Conservation (phyloP, 2,329 filamentous ascomycete species). For the Gnomoniopsis sp. region DNA sequence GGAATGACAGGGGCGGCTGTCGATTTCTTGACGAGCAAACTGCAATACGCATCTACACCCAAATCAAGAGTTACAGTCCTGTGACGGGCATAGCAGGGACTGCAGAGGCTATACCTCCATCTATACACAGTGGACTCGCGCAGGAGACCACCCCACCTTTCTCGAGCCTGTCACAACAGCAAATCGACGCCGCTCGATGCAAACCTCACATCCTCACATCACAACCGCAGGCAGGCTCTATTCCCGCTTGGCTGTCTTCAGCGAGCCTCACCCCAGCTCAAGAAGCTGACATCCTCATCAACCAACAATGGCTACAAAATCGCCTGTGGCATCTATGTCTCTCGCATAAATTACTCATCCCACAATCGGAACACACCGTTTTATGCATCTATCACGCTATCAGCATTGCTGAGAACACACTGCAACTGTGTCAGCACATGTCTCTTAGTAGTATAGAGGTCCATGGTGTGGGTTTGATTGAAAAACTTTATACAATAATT, state of each 20-base stretch:
- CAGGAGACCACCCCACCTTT: not conserved
- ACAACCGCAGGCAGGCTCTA: not conserved
- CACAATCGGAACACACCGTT: slow-evolving; percentile 6
- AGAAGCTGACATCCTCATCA: slow-evolving; percentile 11
- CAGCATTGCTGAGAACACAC: slow-evolving; percentile 6
- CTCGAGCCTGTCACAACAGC: not conserved
- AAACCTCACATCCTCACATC: not conserved
- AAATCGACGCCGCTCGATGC: not conserved
- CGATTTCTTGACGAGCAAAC: slow-evolving; percentile 7
- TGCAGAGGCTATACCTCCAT: not conserved
- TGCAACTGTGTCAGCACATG: slow-evolving; percentile 4
- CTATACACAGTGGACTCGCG: not conserved
- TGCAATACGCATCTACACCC: slow-evolving; percentile 3
- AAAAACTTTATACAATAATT: slow-evolving; percentile 10
- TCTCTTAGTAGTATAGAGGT: slow-evolving; percentile 11
- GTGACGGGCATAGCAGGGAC: not conserved
- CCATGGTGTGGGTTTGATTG: slow-evolving; percentile 10
- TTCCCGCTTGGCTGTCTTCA: not conserved
- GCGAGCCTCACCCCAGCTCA: slow-evolving; percentile 3
- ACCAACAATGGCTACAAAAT: slow-evolving; percentile 13
- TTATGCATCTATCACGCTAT: slow-evolving; percentile 11
- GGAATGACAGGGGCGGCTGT: slow-evolving; percentile 7
- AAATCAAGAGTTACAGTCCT: slow-evolving; percentile 4
- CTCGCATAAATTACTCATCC: slow-evolving; percentile 9
- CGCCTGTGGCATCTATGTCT: slow-evolving; percentile 11